Evolutionary conservation across 495 filamentous ascomycete genomes (phyloP).

Genomic region (Articulospora tetracladia): DNA sequence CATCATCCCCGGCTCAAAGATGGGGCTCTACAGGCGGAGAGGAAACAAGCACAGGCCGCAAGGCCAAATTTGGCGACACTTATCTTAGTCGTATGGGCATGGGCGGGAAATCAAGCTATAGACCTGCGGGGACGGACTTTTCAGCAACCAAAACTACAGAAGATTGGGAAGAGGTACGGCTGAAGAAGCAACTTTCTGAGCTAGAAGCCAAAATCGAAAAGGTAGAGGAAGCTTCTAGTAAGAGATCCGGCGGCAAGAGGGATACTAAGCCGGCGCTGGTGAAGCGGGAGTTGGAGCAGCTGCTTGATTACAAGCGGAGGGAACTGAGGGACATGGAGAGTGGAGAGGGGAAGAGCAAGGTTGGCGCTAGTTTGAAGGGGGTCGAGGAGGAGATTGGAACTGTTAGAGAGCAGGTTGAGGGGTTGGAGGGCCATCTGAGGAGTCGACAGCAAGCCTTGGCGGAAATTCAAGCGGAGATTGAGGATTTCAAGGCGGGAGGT

Average conservation of each 20-base stretch:
- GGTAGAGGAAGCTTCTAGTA: conserved; percentile 64
- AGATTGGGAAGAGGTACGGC: conserved; percentile 93
- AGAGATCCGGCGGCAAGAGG: conserved; percentile 46
- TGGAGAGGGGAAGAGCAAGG: conserved; percentile 63
- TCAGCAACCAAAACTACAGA: conserved; percentile 58
- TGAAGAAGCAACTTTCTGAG: conserved; percentile 87
- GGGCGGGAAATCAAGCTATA: conserved; percentile 68
- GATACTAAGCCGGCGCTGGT: conserved; percentile 77
- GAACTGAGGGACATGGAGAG: conserved; percentile 69
- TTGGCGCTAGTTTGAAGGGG: conserved; percentile 54
- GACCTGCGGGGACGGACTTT: conserved; percentile 79
- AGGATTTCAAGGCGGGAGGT: conserved; percentile 55
- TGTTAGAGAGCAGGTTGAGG: conserved; percentile 73
- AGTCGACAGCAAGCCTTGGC: conserved; percentile 54
- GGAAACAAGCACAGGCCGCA: conserved; percentile 74
- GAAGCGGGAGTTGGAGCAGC: conserved; percentile 87
- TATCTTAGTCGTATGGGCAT: conserved; percentile 88
- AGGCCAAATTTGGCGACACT: conserved; percentile 94
- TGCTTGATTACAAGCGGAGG: conserved; percentile 75
- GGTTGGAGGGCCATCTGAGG: conserved; percentile 61
- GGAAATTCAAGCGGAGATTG: conserved; percentile 55
- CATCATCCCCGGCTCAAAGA: conserved; percentile 46
- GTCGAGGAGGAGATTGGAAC: conserved; percentile 67
- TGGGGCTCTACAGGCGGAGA: conserved; percentile 66
- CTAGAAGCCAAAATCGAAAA: conserved; percentile 78